phyloP scores from a whole-genome alignment of 2,329 filamentous ascomycete species.

The Dactylellina leptospora region DNA sequence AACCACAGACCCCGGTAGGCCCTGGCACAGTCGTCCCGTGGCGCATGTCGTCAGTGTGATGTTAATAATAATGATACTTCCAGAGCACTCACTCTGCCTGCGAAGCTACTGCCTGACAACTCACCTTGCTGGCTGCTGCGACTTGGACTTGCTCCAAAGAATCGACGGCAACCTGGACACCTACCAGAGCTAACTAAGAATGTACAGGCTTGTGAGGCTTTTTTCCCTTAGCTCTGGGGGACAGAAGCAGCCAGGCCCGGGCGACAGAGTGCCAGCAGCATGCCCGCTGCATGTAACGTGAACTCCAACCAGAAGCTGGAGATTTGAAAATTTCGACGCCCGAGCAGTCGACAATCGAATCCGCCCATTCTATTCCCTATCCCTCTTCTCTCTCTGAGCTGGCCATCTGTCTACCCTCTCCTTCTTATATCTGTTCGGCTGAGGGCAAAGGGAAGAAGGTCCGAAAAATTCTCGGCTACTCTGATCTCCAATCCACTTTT shows the following conservation, averaged over 20 bases:
- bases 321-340: constrained; percentile 38
- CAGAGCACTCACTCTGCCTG: constrained; percentile 8
- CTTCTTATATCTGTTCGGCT: constrained; percentile 12
- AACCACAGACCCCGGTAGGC: constrained; percentile 17
- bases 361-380: neutral
- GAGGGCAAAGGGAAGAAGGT: constrained; percentile 27
- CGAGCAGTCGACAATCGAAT: constrained; percentile 19
- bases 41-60: constrained; percentile 51
- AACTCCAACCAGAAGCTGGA: too few species aligned
- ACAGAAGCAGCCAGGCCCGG: constrained; percentile 7
- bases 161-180: constrained; percentile 43
- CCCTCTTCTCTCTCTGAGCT: constrained; percentile 37
- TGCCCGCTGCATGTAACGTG: too few species aligned
- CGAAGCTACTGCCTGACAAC: constrained; percentile 44
- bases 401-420: constrained; percentile 10
- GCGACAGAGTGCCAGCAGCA: neutral
- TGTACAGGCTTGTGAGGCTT: constrained; percentile 46
- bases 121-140: constrained; percentile 47
- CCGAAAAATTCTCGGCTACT: constrained; percentile 44
- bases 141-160: constrained; percentile 50
- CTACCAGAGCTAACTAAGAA: constrained; percentile 18
- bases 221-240: constrained; percentile 18
- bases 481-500: constrained; percentile 35
- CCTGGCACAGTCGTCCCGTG: constrained; percentile 13
- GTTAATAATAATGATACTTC: too few species aligned